A percentile compares a stretch with the other conserved stretches of the same genome.
Conservation (phyloP, 108 stramenopile genomes). For the Nitzschia putrida region DNA sequence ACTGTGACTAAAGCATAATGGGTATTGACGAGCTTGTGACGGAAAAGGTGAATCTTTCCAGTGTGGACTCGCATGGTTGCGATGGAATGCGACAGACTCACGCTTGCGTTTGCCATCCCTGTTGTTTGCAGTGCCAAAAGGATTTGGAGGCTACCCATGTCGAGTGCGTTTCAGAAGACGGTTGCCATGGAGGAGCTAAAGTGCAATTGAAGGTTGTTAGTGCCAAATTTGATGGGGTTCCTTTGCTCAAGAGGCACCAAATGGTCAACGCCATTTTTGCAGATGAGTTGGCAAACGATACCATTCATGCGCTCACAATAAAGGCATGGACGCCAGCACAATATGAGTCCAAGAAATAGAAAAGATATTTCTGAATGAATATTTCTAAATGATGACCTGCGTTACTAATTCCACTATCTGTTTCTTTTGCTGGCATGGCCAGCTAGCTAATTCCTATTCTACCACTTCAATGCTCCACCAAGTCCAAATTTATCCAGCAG, state of each 20-base stretch:
- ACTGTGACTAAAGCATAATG: neutral
- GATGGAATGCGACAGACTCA: neutral
- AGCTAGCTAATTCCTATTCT: slow-evolving; percentile 4
- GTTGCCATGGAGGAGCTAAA: slow-evolving; percentile 35
- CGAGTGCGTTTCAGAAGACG: slow-evolving; percentile 24
- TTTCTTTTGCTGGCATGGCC: neutral
- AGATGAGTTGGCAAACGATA: slow-evolving; percentile 49
- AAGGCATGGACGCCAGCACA: slow-evolving; percentile 79
- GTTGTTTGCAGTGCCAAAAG: slow-evolving; percentile 14
- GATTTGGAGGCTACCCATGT: slow-evolving; percentile 28
- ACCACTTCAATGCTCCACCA: slow-evolving; percentile 74
- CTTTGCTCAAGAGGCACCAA: slow-evolving; percentile 73
- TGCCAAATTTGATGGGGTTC: slow-evolving; percentile 50
- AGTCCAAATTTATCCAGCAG: slow-evolving; percentile 74
- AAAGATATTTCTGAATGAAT: neutral
- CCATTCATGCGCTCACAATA: slow-evolving; percentile 77
- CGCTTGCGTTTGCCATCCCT: neutral
- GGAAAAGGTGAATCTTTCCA: no score
- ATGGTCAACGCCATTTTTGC: slow-evolving; percentile 63
- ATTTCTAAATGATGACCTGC: neutral
- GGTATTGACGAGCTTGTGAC: slow-evolving; percentile 9
- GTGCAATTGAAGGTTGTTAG: slow-evolving; percentile 35
- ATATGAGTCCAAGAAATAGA: slow-evolving; percentile 65
- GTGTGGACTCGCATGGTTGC: no score
- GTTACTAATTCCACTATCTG: neutral